These are phyloP conservation scores for Acacia concinna DNA, from an alignment of 331 rosid species.

Conservation along the genomic window DNA sequence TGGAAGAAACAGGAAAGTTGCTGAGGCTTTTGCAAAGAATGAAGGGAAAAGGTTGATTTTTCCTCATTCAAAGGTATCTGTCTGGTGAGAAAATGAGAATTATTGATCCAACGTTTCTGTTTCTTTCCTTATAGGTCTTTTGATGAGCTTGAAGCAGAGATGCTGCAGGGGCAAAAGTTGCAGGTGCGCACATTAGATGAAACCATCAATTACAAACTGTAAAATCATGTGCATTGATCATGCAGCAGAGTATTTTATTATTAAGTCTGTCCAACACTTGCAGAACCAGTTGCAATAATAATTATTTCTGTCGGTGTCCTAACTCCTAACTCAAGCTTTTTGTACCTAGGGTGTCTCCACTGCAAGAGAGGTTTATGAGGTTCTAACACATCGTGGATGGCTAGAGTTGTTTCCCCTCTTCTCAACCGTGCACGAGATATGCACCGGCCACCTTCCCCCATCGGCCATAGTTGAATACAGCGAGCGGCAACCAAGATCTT, in stretches of 20 bases:
- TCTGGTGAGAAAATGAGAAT: not conserved
- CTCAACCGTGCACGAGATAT: conserved; percentile 89
- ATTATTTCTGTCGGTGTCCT: conserved; percentile 5
- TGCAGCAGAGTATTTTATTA: not conserved
- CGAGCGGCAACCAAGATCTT: conserved; percentile 58
- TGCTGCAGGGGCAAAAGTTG: conserved; percentile 95
- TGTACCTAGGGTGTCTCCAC: conserved; percentile 89
- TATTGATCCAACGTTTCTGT: not conserved
- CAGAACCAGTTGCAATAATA: not conserved
- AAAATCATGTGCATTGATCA: not conserved
- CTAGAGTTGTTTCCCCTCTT: conserved; percentile 85
- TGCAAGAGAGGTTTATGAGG: conserved; percentile 89
- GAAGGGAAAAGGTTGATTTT: conserved; percentile 76
- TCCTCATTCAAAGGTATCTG: conserved; percentile 20
- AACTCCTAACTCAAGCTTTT: conserved; percentile 25
- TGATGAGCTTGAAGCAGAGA: conserved; percentile 94
- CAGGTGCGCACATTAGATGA: conserved; percentile 56
- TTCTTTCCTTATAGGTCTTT: conserved; percentile 61
- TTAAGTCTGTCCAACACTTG: not conserved
- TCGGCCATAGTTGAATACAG: conserved; percentile 85
- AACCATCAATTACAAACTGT: not conserved
- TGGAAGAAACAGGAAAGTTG: conserved; percentile 96
- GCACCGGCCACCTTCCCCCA: conserved; percentile 83
- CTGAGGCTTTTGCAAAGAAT: conserved; percentile 87
- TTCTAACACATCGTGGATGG: conserved; percentile 90